Base-by-base conservation (phyloP, 306 rosid species). In the Vigna angularis region DNA sequence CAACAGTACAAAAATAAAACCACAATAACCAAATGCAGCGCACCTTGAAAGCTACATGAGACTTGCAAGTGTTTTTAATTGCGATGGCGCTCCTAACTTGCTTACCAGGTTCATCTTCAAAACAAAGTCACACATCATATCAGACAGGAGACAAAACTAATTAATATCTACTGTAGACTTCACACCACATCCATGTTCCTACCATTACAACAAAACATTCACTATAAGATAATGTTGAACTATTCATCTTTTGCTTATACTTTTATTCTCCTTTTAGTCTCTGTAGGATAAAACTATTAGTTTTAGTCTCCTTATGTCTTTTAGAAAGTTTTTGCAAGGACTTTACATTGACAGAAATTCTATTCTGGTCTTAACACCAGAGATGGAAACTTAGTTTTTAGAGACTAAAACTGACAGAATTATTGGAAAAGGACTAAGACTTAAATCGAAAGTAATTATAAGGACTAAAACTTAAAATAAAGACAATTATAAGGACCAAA, bases 11-110 rank as follows among this genome's bases (percentile, higher is more conserved):
- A 62, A 40, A 65, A 64, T 47, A 65, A 59, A 80, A 40, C n/a
- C 47, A 51, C 22, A 45, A 50, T 22, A 74, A 50, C 72, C 18
- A 66, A 44, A 78, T 20, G 62, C 24, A 83, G 79, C 85, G 51
- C 83, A 91, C 98, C 91, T 93, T 93, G 91, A 93, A 93, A 78
- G 98, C 98, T 70, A 93, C 89, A 78, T 76, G 90, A 80, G 85
- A 88, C 86, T 89, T 93, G 91, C 90, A 58, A 44, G 85, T 88
- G 89, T 93, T 93, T 83, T 89, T 91, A 64, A 93, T 93, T 80
- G 91, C 83, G 81, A 93, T 79, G 26, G 98, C 97, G 52, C 97
- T 91, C 83, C 79, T 89, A 65, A 89, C 98, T 86, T 93, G 98
- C 86, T 93, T 93, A 22, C 97, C 98, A 32, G 98, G 93, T 84